Conservation (phyloP, 2,329 filamentous ascomycete genomes). For the Helicocarpus griseus region DNA sequence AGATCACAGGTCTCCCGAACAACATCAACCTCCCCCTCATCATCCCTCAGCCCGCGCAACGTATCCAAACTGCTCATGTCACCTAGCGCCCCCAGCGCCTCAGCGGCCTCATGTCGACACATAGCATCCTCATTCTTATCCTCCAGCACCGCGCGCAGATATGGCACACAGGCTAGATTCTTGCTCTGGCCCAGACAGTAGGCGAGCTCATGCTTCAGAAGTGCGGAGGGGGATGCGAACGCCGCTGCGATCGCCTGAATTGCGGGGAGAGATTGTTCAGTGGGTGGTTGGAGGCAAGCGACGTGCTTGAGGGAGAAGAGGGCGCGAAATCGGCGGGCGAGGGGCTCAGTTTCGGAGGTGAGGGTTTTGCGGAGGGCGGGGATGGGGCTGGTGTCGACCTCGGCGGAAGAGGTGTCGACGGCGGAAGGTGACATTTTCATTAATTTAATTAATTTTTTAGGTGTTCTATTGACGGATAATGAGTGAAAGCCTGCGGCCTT, state of each 20-base stretch:
- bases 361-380: constrained; percentile 57
- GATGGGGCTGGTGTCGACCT: constrained; percentile 19
- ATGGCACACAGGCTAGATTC: constrained; percentile 63
- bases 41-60: constrained; percentile 63
- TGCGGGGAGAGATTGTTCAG: constrained; percentile 50
- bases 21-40: constrained; percentile 63
- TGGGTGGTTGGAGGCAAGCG: constrained; percentile 55
- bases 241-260: constrained; percentile 78
- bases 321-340: constrained; percentile 85
- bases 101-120: constrained; percentile 93
- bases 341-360: constrained; percentile 67
- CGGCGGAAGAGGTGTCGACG: neutral
- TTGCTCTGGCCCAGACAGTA: constrained; percentile 92
- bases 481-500: neutral
- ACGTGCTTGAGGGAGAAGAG: constrained; percentile 97
- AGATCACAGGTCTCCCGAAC: constrained; percentile 97
- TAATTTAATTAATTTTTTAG: too few species aligned
- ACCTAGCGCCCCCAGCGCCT: constrained; percentile 82
- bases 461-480: neutral
- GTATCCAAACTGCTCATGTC: constrained; percentile 64
- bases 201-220: constrained; percentile 92
- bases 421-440: neutral
- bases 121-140: constrained; percentile 81
- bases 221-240: constrained; percentile 73
- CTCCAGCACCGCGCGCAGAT: constrained; percentile 63